Percentiles rank a stretch among this genome's conserved stretches.
phyloP scores from a whole-genome alignment of 129 eudicot species.

The Mikania micrantha region DNA sequence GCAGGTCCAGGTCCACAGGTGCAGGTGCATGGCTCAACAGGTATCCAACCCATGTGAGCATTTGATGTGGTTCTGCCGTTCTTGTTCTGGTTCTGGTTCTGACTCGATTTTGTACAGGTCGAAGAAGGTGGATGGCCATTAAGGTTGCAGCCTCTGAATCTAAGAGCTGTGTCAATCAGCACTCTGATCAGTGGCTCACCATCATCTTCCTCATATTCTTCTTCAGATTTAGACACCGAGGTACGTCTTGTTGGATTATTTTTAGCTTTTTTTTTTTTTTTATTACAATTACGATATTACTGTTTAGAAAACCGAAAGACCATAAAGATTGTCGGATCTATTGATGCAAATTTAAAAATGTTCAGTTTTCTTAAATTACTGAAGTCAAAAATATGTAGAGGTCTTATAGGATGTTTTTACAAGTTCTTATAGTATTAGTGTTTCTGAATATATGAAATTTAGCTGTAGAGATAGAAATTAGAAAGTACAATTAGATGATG shows the following conservation, averaged over 20 bases:
- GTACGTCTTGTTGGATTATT: constrained; percentile 19
- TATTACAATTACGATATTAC: background rate
- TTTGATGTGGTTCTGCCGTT: background rate
- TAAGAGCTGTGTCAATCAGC: constrained; percentile 51
- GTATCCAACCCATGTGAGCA: constrained; percentile 14
- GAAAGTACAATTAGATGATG: too few species aligned
- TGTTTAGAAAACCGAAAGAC: background rate
- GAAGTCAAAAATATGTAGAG: background rate
- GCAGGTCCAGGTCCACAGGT: background rate
- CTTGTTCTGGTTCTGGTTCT: background rate
- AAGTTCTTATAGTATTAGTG: background rate
- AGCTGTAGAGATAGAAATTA: background rate
- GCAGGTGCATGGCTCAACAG: constrained; percentile 43
- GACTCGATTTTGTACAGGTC: constrained; percentile 20
- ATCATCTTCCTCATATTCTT: constrained; percentile 42
- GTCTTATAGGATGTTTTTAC: background rate
- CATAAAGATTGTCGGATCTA: background rate
- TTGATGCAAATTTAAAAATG: background rate
- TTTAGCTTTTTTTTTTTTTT: background rate
- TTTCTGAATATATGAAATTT: background rate
- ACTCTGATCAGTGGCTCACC: constrained; percentile 51
- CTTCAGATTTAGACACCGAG: constrained; percentile 72
- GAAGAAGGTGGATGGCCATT: constrained; percentile 80
- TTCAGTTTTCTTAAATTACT: background rate
- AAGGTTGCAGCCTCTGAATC: constrained; percentile 64